Percentiles rank a stretch among this genome's conserved stretches.
phyloP scores from a whole-genome alignment of 345 rosid genomes.

The Euphorbia tirucalli region DNA sequence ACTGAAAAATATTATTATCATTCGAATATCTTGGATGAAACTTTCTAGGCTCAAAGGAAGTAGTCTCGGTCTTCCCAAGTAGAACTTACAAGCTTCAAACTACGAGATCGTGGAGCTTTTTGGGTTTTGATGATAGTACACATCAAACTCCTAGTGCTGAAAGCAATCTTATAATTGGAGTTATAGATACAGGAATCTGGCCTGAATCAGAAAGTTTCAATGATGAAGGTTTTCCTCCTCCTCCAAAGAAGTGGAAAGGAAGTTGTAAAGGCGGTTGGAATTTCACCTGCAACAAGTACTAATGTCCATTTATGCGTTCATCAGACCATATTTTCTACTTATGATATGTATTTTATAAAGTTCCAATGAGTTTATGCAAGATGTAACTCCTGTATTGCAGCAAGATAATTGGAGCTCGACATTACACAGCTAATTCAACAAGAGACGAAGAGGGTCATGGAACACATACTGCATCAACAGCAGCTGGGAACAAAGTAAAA shows the following conservation, averaged over 20 bases:
- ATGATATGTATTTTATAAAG: constrained; percentile 1
- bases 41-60: constrained; percentile 18
- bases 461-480: constrained; percentile 38
- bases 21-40: neutral
- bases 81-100: constrained; percentile 36
- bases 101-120: constrained; percentile 32
- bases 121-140: constrained; percentile 19
- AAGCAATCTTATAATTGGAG: constrained; percentile 41
- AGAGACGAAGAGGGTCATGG: constrained; percentile 31
- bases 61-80: constrained; percentile 50
- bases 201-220: constrained; percentile 47
- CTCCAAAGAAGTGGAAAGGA: constrained; percentile 51
- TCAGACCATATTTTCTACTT: constrained; percentile 9
- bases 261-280: constrained; percentile 34
- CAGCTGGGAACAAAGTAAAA: constrained; percentile 48
- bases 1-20: neutral
- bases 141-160: constrained; percentile 3
- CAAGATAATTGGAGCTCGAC: constrained; percentile 50
- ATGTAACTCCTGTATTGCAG: constrained; percentile 19
- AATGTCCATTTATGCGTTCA: neutral
- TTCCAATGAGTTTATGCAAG: constrained; percentile 17
- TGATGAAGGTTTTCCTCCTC: constrained; percentile 46
- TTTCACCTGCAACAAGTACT: constrained; percentile 57
- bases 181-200: constrained; percentile 40
- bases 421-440: constrained; percentile 16